Base-by-base conservation (phyloP, 2,329 filamentous ascomycete species). In the Alternaria sp. region DNA sequence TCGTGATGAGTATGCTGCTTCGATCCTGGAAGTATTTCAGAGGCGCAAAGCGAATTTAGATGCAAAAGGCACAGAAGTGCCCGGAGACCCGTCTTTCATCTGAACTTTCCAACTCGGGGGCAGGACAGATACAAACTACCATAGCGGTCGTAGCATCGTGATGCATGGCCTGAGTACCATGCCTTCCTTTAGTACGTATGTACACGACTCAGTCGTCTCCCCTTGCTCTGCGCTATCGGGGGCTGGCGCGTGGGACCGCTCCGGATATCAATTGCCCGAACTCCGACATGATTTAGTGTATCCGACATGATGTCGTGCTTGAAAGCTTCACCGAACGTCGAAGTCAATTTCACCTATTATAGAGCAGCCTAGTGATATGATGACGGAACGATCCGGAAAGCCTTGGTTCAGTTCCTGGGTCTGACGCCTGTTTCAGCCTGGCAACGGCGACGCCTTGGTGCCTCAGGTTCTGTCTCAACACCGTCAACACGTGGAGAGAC, bases 381-480 rank as follows among this genome's bases (percentile, higher is more conserved):
- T 30, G 41, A 43, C 26, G n/a, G 20, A 44, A 28, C 20, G 14
- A 26, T n/a, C 28, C 54, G 44, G 26, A 28, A 39, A 11, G 24
- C 18, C 18, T 53, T 34, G 42, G 28, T 26, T 26, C 41, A 39
- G 36, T 36, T 26, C 34, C n/a, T 22, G 24, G 24, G 51, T 46
- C 30, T 46, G 51, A 47, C 32, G 30, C 18, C 32, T 54, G 64
- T 66, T 64, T 66, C 64, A 66, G 62, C 59, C 59, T 39, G 55
- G 42, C 34, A 51, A 64, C 41, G 54, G 49, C 49, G 48, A 34
- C 48, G 12, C 47, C 56, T 51, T 49, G 39, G 38, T 62, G 64
- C 59, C 57, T 66, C 64, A 66, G 62, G 59, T 57, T 51, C 30
- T 26, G 64, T 66, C 63, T 64, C 64, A 66, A 53, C 39, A 42